Evolutionary conservation across 2,329 filamentous ascomycete genomes (phyloP), one percentile per base, ranked within the genome.

Genomic region (Cladosporium sp.): DNA sequence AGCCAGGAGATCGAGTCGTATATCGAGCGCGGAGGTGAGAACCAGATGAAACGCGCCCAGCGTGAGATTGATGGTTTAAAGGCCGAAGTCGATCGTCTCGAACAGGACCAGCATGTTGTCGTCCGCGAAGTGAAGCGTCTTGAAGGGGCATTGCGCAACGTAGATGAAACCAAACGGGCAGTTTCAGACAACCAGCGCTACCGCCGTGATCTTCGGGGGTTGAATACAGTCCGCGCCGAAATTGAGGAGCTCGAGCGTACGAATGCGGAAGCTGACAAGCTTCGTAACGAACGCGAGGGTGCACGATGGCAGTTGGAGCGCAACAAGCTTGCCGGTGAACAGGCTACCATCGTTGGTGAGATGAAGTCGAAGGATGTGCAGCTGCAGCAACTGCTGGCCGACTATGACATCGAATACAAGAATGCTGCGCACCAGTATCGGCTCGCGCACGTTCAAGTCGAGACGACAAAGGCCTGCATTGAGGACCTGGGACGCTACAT

Each of bases 181-280:
- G 95, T 98, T 61, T 78, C 77, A 18, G 90, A 97, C 67, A 98
- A 98, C 63, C 74, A 97, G 48, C 84, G 84, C 57, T 95, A 90
- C 67, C 87, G 93, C 54, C 85, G 86, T 65, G 85, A 87, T 56
- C 76, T 83, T 52, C 80, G 83, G 51, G 78, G 84, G 35, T 77
- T 96, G 2, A 78, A 87, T 40, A 74, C 74, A 3, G 78, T 96
- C 6, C 74, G 81, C 51, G 68, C 70, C 14, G 87, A 93, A 55
- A 91, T 98, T 57, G 69, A 74, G 38, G 80, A 87, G 54, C 78
- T 98, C 5, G 84, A 91, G 68, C 77, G 79, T 9, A 84, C 89
- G 57, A 88, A 93, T 65, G 90, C 89, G 1, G 84, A 87, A 58
- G 86, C 87, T 41, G 90, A 97, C 70, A 87, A 89, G 60, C 80